Base-by-base conservation (phyloP, 2,329 filamentous ascomycete genomes). In the Neofusicoccum laricinum region DNA sequence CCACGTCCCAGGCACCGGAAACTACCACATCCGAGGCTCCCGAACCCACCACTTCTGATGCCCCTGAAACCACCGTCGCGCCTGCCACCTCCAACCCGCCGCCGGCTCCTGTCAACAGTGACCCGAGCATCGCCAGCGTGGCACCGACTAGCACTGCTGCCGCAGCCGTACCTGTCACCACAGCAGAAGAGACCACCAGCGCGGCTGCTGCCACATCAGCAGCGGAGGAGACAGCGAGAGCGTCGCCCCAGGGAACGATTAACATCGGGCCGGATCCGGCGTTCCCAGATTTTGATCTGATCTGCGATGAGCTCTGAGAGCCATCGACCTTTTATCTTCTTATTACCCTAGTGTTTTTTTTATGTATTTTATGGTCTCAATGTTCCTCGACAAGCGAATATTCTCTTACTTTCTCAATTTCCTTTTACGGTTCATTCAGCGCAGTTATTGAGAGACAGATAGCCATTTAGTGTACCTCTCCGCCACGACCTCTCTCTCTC, bases 231-330 rank as follows among this genome's bases (percentile, higher is more conserved):
- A 63, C 55, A 7, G 38, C 19, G 17, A 40, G 30, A 32, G 41
- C 41, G 74, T 46, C 61, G 66, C 2, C 66, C 1, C 66, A 73
- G 3, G 68, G 69, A 40, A 75, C 70, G 32, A 67, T 64, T 45
- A 77, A 76, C 66, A 74, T 77, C 46, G 75, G 75, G 10, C 72
- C 71, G 40, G 76, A 77, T 69, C 75, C 73, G 1, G 61, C 70
- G 11, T 77, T 77, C 65, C 73, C 73, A 3, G 73, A 77, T 64
- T 77, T 76, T 55, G 76, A 77, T 67, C 64, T 77, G 32, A 75
- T 77, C 34, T 77, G 76, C 50, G 71, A 73, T n/a, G 55, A 59
- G 41, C 55, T 59, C 55, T 59, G 55, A 59, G 55, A 59, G 55
- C 55, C 38, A 11, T 15, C 12, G 6, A 32, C 8, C 8, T 17